Percentiles rank a stretch among this genome's conserved stretches.
Evolutionary conservation across 2,329 filamentous ascomycete genomes (phyloP).

Genomic region (Ceratocystis harringtonii): DNA sequence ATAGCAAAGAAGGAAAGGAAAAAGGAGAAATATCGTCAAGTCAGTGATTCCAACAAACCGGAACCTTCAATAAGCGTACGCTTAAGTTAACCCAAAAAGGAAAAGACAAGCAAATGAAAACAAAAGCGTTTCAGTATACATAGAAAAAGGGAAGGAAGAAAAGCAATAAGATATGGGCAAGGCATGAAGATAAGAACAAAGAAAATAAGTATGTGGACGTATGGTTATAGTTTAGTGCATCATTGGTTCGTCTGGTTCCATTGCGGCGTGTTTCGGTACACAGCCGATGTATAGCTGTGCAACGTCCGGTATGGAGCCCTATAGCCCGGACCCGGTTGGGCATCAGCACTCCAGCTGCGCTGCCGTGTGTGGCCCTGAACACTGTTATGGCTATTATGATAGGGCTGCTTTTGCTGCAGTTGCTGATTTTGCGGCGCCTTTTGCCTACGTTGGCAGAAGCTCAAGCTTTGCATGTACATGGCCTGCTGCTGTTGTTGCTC

Average conservation of each 20-base stretch:
- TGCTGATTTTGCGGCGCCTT: not conserved
- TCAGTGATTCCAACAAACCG: not conserved
- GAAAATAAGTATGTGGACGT: not conserved
- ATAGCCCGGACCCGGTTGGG: constrained; percentile 15
- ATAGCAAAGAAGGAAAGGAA: not conserved
- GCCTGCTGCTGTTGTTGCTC: constrained; percentile 15
- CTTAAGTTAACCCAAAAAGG: not conserved
- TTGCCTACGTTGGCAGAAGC: constrained; percentile 17
- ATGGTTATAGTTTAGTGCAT: not conserved
- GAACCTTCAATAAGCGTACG: not conserved
- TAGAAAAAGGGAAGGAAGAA: constrained; percentile 4
- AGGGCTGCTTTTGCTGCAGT: not conserved
- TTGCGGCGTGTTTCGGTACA: constrained; percentile 40
- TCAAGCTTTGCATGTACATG: not conserved
- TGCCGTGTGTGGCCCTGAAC: constrained; percentile 24
- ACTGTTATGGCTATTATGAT: constrained; percentile 4
- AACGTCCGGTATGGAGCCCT: constrained; percentile 35
- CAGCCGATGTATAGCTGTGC: constrained; percentile 45
- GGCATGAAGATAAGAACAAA: constrained; percentile 10
- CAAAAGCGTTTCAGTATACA: constrained; percentile 2
- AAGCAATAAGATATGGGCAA: not conserved
- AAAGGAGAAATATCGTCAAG: not conserved
- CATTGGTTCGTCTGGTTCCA: constrained; percentile 29
- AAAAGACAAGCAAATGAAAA: not conserved
- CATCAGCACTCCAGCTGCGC: constrained; percentile 25